phyloP scores from a whole-genome alignment of 2,329 filamentous ascomycete species.

The Ascochyta pisi region DNA sequence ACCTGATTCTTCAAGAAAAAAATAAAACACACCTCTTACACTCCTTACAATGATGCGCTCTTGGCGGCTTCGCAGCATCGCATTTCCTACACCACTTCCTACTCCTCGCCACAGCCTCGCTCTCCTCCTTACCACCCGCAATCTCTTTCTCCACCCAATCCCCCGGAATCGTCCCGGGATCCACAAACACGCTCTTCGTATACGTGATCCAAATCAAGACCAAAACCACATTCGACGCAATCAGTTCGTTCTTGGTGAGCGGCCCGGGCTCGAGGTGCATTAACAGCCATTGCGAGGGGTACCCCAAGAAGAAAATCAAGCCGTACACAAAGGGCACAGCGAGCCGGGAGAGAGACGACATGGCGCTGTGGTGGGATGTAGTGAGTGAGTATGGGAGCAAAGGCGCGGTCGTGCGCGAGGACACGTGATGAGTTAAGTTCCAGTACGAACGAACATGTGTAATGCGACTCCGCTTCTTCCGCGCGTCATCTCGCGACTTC shows the following conservation, averaged over 20 bases:
- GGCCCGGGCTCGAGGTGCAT: slow-evolving; percentile 64
- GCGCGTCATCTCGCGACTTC: background rate
- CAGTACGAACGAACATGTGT: too few species aligned
- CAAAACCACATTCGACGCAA: slow-evolving; percentile 72
- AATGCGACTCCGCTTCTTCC: background rate
- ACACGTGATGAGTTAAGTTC: slow-evolving; percentile 31
- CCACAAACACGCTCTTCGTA: slow-evolving; percentile 65
- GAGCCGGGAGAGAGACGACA: slow-evolving; percentile 49
- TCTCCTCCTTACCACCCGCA: slow-evolving; percentile 5
- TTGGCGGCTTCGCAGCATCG: slow-evolving; percentile 73
- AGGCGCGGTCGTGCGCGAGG: slow-evolving; percentile 19
- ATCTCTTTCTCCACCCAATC: slow-evolving; percentile 25
- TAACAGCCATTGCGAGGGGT: slow-evolving; percentile 76
- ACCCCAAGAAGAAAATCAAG: slow-evolving; percentile 73
- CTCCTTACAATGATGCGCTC: slow-evolving; percentile 81
- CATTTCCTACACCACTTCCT: slow-evolving; percentile 78
- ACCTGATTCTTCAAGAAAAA: background rate
- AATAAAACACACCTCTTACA: slow-evolving; percentile 63
- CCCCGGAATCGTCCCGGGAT: slow-evolving; percentile 63
- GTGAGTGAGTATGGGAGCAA: background rate
- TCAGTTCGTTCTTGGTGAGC: slow-evolving; percentile 62
- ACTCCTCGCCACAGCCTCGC: slow-evolving; percentile 29
- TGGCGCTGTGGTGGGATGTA: slow-evolving; percentile 3
- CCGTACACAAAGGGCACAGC: slow-evolving; percentile 72
- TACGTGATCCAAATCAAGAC: slow-evolving; percentile 73